phyloP scores from a whole-genome alignment of 257 asterid species.

The Solanum habrochaites region DNA sequence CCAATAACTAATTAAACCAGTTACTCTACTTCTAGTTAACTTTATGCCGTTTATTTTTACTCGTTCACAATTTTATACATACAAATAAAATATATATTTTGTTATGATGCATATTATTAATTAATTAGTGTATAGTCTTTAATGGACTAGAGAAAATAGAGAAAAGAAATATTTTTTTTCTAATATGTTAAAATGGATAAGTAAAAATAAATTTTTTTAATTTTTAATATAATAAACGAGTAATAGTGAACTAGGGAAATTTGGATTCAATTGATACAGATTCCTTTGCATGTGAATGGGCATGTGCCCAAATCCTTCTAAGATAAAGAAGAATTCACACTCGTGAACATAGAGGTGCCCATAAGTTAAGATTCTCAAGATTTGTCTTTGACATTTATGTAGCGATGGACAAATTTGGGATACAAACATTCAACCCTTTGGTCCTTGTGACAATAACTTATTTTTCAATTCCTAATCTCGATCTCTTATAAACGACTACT shows the following conservation, averaged over 20 bases:
- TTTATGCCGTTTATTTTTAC: background rate
- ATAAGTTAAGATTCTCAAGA: background rate
- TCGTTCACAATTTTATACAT: background rate
- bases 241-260: background rate
- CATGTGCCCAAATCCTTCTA: conserved; percentile 9
- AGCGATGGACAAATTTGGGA: background rate
- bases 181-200: too few relatives aligned
- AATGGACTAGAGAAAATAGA: background rate
- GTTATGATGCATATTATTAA: background rate
- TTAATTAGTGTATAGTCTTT: background rate
- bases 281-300: background rate
- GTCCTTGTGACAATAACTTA: background rate
- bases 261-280: background rate
- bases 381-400: background rate
- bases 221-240: background rate
- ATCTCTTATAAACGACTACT: background rate
- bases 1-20: background rate
- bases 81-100: background rate
- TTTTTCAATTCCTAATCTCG: background rate
- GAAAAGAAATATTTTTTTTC: accelerated
- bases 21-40: background rate
- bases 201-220: background rate
- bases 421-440: background rate
- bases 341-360: background rate
- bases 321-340: conserved; percentile 3